A percentile compares a stretch with the other conserved stretches of the same genome.
phyloP scores from a whole-genome alignment of 1,139 yeast genomes.

The Candida sp. region DNA sequence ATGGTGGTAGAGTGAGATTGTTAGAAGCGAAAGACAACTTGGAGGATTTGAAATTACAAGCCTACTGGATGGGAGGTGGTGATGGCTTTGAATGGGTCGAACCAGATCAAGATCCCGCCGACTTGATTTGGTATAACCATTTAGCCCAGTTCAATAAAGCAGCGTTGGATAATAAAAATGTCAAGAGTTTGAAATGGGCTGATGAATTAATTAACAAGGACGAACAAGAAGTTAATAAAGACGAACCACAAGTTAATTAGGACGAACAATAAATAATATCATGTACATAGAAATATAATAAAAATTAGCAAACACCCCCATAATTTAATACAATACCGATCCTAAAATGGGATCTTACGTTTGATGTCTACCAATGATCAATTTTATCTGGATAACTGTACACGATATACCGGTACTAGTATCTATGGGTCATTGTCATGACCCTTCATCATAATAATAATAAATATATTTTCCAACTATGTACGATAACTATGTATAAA shows the following conservation, averaged over 20 bases:
- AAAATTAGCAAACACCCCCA: too few relatives aligned
- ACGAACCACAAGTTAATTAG: background rate
- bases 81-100: conserved; percentile 79
- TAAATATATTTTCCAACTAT: too few relatives aligned
- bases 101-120: conserved; percentile 81
- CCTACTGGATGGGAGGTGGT: conserved; percentile 76
- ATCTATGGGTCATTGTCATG: too few relatives aligned
- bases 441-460: too few relatives aligned
- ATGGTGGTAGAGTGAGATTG: conserved; percentile 39
- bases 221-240: background rate
- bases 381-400: too few relatives aligned
- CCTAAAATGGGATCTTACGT: too few relatives aligned
- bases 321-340: too few relatives aligned
- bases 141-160: conserved; percentile 22
- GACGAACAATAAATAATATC: background rate
- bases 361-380: too few relatives aligned
- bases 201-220: conserved; percentile 27
- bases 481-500: too few relatives aligned
- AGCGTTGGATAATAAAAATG: conserved; percentile 12
- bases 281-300: background rate
- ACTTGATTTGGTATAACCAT: conserved; percentile 50
- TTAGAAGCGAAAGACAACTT: conserved; percentile 40
- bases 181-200: conserved; percentile 31
- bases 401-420: too few relatives aligned
- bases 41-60: conserved; percentile 59